Evolutionary conservation across 768 basidiomycete genomes (phyloP), one percentile per base, ranked within the genome.

Genomic region (Suillus spraguei): DNA sequence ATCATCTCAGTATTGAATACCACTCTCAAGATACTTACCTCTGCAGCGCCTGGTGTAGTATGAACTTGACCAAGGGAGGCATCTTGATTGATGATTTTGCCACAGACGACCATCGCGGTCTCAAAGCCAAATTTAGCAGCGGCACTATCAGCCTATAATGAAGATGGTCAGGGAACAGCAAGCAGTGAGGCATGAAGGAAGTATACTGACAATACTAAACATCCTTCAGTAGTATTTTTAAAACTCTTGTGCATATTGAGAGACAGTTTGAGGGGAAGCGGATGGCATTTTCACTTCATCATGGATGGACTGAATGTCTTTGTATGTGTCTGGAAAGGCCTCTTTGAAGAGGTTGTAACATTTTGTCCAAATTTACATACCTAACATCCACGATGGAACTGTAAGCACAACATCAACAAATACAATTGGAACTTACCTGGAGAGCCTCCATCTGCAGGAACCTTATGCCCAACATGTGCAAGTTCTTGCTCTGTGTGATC

Each of bases 31-130:
- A 49, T 24, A 41, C 32, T n/a, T 59, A 66, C 66, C 49, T 53
- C 14, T 38, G 36, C 44, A 4, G 60, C 58, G 0, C 58, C 58
- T n/a, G 44, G 33, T 8, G 61, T 66, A 17, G 32, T 61, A 22
- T 67, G 61, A 32, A 49, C 50, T 17, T 60, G 59, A 3, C 50
- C 61, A 0, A 67, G 36, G 4, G 50, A 59, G 1, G 35, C 41
- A 16, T 67, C 66, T 36, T 67, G 53, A 42, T 67, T 62, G 20
- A 67, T 42, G 3, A 59, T 54, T 5, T 54, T 67, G 0, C 66
- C 59, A 17, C 64, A 65, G 58, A 67, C 41, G 10, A 67, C 56
- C 3, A 67, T 3, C 0, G 61, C 59, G 5, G 60, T 59, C 22
- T 67, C 61, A 28, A 67, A 67, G 3, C 59, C 53, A 42, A 65